phyloP scores from a whole-genome alignment of 2,329 filamentous ascomycete species.

The Xylaria sp. region DNA sequence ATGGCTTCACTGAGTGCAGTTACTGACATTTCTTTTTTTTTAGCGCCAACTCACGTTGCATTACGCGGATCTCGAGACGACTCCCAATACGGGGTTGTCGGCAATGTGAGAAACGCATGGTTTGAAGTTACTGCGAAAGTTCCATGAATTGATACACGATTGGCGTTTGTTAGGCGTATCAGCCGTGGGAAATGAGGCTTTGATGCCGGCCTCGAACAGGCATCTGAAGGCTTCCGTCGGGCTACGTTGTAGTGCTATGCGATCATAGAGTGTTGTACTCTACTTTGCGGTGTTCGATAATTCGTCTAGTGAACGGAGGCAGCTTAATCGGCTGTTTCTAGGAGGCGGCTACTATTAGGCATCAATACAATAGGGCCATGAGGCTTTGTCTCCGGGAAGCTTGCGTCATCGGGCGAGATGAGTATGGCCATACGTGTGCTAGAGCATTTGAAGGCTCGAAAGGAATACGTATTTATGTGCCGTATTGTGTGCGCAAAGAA shows the following conservation, averaged over 20 bases:
- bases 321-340: conserved; percentile 10
- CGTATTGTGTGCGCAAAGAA: no score
- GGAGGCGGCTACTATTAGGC: not conserved
- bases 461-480: no score
- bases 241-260: conserved; percentile 1
- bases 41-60: conserved; percentile 57
- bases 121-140: conserved; percentile 16
- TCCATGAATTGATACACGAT: conserved; percentile 13
- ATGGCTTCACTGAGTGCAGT: not conserved
- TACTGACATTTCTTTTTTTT: conserved; percentile 10
- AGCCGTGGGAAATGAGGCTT: conserved; percentile 18
- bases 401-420: not conserved
- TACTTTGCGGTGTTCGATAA: conserved; percentile 16
- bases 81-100: conserved; percentile 18
- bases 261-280: conserved; percentile 5
- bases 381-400: not conserved
- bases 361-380: conserved; percentile 6
- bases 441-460: not conserved
- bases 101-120: conserved; percentile 13
- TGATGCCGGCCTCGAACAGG: conserved; percentile 11
- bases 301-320: conserved; percentile 14
- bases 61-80: conserved; percentile 57
- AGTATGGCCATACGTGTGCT: not conserved
- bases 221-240: conserved; percentile 2
- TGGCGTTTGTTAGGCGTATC: conserved; percentile 27